Base-by-base conservation (phyloP, 179 eudicot species). In the Silene coronaria region DNA sequence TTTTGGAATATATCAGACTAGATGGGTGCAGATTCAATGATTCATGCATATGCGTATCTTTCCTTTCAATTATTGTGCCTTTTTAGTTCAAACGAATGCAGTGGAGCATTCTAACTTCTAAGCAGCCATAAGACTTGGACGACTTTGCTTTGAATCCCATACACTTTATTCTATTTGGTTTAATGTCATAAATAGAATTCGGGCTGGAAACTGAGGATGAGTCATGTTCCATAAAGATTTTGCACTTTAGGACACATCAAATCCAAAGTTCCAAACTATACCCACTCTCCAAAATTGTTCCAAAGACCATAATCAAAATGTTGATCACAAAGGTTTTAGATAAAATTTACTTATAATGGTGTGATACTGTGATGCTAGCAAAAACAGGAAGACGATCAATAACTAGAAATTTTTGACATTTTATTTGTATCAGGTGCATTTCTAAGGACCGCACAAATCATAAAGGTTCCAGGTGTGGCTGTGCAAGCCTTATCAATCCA, bases 71-170 rank as follows among this genome's bases (percentile, higher is more conserved):
- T 23, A 21, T 58, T 1, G 7, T 5, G 66, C 46, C 66, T 59
- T 70, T 55, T 72, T 64, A n/a, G 16, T 32, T 72, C 48, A 57
- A 72, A 72, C 36, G 53, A 27, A 58, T 36, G 11, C 64, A 72
- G 2, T 0, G 34, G 24, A 58, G 26, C 13, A 24, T 57, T 32
- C 45, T 72, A 28, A 53, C 16, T 57, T 32, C 45, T 72, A 28
- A 53, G 74, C 63, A 28, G 63, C 30, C 74, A 53, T 7, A 51
- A 16, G 38, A 70, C 38, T 70, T 6, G 4, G 45, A 36, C 17
- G 74, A 70, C 74, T 70, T 71, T 53, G 62, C 62, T 27, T 71
- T 55, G 63, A 71, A 53, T 53, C 74, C n/a, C 57, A 10, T 22
- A 45, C 8, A 53, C 58, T 17, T 51, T 51, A 17, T 3, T 5